Evolutionary conservation across 2,329 filamentous ascomycete species (phyloP), one percentile per base, ranked within the genome.

Genomic region (Arthrobotrys sphaeroides): DNA sequence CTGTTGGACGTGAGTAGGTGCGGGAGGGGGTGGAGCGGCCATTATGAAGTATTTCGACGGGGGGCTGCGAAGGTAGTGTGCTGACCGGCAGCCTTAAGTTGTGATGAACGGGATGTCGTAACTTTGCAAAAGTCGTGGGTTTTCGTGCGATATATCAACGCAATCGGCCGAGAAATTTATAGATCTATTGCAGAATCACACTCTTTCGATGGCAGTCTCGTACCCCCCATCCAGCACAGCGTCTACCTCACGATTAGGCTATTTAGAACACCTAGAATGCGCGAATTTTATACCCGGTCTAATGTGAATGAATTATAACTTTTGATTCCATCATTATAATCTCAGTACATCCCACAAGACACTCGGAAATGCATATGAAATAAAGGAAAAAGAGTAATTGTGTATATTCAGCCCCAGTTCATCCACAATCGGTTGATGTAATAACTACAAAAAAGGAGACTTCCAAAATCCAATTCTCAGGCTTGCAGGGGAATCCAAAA

Each of bases 391-490:
- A 28, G 13, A 26, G 26, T 33, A 38, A 22, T 26, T 70, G 53
- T 67, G 31, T 65, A 67, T 45, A 67, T 57, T 53, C 57, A 43
- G 43, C 31, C 43, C 36, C 55, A 10, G 38, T n/a, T 62, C 45
- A 62, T 55, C 66, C 36, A 43, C 65, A 61, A 61, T 13, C 9
- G 42, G 40, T 36, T 36, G 16, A 18, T 62, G 22, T 57, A 62
- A 55, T 70, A 70, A 24, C 57, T 72, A 72, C 67, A 64, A 53
- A 33, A 72, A 70, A 33, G 24, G 12, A 42, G 53, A 47, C 10
- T 16, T 45, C 66, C 13, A 70, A 66, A 51, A 60, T 31, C 66
- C 66, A 62, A 53, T 69, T 40, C 22, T 20, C 36, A 70, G 43
- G 45, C 36, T 36, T 49, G 20, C 31, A 51, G 42, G 38, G 36